A percentile compares a stretch with the other conserved stretches of the same genome.
Conservation (phyloP, 2,329 filamentous ascomycete species). For the Alternaria sp. region DNA sequence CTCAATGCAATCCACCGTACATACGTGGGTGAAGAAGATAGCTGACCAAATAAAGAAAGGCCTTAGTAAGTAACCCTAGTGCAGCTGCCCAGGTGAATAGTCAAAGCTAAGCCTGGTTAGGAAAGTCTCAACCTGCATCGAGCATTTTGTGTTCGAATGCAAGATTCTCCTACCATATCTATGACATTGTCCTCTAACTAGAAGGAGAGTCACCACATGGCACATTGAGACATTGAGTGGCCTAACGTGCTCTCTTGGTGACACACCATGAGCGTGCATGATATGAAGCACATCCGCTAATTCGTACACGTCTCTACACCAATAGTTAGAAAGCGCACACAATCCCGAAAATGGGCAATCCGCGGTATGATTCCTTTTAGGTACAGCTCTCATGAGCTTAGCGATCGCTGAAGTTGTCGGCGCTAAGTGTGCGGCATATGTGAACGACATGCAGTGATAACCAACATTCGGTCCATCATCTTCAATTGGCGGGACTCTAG, state of each 20-base stretch:
- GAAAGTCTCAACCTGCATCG: conserved; percentile 1
- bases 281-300: background rate
- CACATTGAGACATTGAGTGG: background rate
- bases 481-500: background rate
- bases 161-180: background rate
- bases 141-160: background rate
- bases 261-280: background rate
- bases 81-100: background rate
- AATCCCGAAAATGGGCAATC: background rate
- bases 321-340: background rate
- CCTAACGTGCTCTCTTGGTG: background rate
- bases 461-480: background rate
- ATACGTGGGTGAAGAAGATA: background rate
- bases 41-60: background rate
- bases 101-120: background rate
- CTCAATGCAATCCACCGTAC: background rate
- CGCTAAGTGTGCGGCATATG: background rate
- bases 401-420: background rate
- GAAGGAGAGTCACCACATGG: background rate
- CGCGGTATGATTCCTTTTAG: background rate
- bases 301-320: background rate
- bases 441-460: background rate
- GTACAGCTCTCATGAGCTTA: background rate
- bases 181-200: too few relatives aligned
- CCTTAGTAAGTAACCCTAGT: background rate